Percentiles rank a stretch among this genome's conserved stretches.
Evolutionary conservation across 179 eudicot species (phyloP).

Genomic region (Nepenthes alata): DNA sequence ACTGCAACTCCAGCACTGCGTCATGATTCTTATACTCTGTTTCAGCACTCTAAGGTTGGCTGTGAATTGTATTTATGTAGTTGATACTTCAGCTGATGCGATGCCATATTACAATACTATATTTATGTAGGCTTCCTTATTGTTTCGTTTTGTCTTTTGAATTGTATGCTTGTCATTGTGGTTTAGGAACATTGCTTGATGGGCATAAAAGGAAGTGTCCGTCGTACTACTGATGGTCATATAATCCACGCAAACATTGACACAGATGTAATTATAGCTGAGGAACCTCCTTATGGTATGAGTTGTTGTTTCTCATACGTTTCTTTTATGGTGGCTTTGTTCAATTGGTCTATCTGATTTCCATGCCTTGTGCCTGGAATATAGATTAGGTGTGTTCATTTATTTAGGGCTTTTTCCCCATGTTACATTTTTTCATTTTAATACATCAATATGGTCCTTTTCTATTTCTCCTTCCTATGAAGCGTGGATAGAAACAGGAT

Average conservation of each 20-base stretch:
- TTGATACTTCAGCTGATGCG: not conserved
- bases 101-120: not conserved
- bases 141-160: not conserved
- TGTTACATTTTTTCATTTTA: no score
- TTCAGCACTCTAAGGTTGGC: conserved; percentile 87
- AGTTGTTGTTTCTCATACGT: not conserved
- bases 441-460: no score
- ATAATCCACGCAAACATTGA: conserved; percentile 97
- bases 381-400: no score
- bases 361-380: no score
- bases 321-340: not conserved
- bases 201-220: conserved; percentile 99
- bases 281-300: conserved; percentile 95
- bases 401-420: no score
- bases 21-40: conserved; percentile 89
- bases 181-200: conserved; percentile 91
- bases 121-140: not conserved
- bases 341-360: not conserved
- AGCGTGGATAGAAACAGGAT: no score
- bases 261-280: conserved; percentile 93
- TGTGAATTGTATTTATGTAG: not conserved
- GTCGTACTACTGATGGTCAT: conserved; percentile 96
- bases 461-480: no score
- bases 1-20: conserved; percentile 77
- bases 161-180: conserved; percentile 6